Evolutionary conservation across 1,284 basidiomycete species (phyloP).

Genomic region (Pyrrhoderma noxium): DNA sequence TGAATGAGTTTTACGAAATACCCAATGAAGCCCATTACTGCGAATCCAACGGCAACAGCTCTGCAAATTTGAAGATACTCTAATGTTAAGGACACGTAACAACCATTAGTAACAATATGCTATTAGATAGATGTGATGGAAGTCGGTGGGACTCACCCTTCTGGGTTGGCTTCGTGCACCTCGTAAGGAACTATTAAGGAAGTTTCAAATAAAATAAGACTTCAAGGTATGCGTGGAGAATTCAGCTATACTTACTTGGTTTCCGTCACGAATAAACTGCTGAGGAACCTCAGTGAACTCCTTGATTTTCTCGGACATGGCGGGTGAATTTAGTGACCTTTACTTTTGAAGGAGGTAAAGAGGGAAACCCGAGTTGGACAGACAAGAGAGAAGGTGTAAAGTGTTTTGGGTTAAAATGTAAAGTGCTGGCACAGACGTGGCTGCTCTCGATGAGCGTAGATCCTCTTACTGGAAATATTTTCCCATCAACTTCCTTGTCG

Average conservation of each 20-base stretch:
- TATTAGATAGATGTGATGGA: neutral
- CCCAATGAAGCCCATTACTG: conserved; percentile 97
- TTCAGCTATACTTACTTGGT: conserved; percentile 55
- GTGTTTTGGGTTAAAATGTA: conserved; percentile 6
- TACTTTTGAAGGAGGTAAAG: conserved; percentile 17
- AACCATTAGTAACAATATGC: neutral
- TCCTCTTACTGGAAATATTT: neutral
- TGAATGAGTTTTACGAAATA: conserved; percentile 95
- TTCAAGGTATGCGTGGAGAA: neutral
- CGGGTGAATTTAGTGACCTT: too few species aligned
- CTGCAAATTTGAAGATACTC: conserved; percentile 91
- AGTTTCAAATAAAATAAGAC: neutral
- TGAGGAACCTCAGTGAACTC: conserved; percentile 91
- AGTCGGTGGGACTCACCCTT: conserved; percentile 56
- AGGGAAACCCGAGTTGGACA: conserved; percentile 16
- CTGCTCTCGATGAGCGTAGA: neutral
- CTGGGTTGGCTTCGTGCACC: conserved; percentile 96
- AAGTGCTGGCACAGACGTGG: conserved; percentile 20
- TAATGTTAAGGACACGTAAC: conserved; percentile 28
- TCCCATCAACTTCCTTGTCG: neutral
- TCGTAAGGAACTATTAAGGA: conserved; percentile 74
- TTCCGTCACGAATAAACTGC: conserved; percentile 89
- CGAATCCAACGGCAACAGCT: conserved; percentile 91
- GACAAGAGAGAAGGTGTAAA: neutral
- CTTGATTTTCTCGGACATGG: conserved; percentile 85